Conservation (phyloP, 2,329 filamentous ascomycete species). For the Allantophomopsis cytisporea region DNA sequence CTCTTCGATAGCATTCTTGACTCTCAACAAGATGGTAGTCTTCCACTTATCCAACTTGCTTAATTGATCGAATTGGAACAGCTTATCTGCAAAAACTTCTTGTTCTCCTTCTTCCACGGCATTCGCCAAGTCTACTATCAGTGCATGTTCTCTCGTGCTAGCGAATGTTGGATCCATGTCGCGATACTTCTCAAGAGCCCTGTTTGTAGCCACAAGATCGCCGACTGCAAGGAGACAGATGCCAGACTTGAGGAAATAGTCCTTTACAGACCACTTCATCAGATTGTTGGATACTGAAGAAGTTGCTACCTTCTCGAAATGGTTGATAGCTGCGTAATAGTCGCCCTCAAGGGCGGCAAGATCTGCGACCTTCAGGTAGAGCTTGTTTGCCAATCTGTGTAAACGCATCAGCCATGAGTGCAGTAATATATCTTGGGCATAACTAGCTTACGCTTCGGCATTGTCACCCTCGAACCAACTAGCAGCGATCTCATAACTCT, state of each 20-base stretch:
- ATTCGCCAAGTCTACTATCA: constrained; percentile 64
- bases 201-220: constrained; percentile 66
- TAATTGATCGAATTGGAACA: constrained; percentile 83
- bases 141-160: constrained; percentile 65
- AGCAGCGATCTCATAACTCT: constrained; percentile 74
- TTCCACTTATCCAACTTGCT: constrained; percentile 97
- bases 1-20: constrained; percentile 75
- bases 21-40: constrained; percentile 67
- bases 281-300: constrained; percentile 76
- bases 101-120: constrained; percentile 67
- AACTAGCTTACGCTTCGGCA: constrained; percentile 53
- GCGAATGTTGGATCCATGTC: constrained; percentile 69
- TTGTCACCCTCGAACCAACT: constrained; percentile 84
- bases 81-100: constrained; percentile 72
- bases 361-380: constrained; percentile 86
- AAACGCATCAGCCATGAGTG: constrained; percentile 1
- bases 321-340: constrained; percentile 70
- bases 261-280: constrained; percentile 89
- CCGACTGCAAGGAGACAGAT: constrained; percentile 69
- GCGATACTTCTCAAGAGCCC: constrained; percentile 70
- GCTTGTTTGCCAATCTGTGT: constrained; percentile 73
- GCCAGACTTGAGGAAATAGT: constrained; percentile 88
- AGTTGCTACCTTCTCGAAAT: constrained; percentile 73
- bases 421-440: background rate
- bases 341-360: constrained; percentile 69